Conservation (phyloP, 306 rosid genomes). For the Luffa aegyptiaca region DNA sequence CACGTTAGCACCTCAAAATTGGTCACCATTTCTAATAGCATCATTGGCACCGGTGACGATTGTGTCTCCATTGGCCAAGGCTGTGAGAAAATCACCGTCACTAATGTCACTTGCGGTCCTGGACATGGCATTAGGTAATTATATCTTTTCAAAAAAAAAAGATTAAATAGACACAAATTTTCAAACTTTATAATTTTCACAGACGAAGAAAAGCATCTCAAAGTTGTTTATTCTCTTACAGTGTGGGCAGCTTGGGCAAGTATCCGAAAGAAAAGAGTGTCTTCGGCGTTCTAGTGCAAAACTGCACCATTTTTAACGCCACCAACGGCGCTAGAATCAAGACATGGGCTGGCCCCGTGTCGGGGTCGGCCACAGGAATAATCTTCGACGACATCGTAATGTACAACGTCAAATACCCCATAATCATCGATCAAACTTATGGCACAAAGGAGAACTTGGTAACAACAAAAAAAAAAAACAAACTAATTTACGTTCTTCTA, state of each 20-base stretch:
- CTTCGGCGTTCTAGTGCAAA: slow-evolving; percentile 16
- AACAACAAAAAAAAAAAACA: not conserved
- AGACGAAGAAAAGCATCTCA: not conserved
- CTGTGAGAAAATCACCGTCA: slow-evolving; percentile 11
- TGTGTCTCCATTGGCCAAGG: slow-evolving; percentile 57
- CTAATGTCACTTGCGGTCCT: slow-evolving; percentile 51
- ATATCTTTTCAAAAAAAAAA: not conserved
- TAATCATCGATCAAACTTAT: slow-evolving; percentile 52
- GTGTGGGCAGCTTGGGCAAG: slow-evolving; percentile 68
- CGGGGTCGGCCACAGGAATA: slow-evolving; percentile 30
- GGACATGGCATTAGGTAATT: slow-evolving; percentile 56
- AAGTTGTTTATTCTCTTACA: not conserved
- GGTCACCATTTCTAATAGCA: slow-evolving; percentile 21
- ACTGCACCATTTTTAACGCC: slow-evolving; percentile 45
- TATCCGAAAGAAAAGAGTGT: slow-evolving; percentile 31
- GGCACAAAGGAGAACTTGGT: slow-evolving; percentile 10
- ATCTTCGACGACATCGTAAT: slow-evolving; percentile 35
- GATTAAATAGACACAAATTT: not conserved
- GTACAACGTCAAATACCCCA: slow-evolving; percentile 39
- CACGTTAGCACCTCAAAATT: slow-evolving; percentile 26
- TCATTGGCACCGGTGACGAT: slow-evolving; percentile 64
- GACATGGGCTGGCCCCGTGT: slow-evolving; percentile 22
- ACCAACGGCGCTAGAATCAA: slow-evolving; percentile 74
- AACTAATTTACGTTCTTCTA: not conserved
- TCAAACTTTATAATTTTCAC: no score